Percentiles rank a stretch among this genome's conserved stretches.
These are phyloP conservation scores for Oligophagozyma castellii DNA, from an alignment of 1,139 yeast genomes.

Conservation along the genomic window DNA sequence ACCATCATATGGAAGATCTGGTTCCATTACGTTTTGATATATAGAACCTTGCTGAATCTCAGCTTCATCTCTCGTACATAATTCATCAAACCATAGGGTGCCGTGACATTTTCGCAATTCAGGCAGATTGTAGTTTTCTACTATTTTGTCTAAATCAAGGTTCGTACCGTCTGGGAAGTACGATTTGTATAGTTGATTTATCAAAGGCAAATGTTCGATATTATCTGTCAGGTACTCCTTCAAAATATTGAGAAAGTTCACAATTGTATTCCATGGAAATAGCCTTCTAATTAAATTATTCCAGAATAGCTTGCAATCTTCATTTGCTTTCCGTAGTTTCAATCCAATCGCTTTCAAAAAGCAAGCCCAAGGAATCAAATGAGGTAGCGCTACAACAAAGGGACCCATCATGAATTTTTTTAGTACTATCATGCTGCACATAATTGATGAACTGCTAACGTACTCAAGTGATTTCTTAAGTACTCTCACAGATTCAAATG, in stretches of 20 bases:
- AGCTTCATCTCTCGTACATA: conserved; percentile 31
- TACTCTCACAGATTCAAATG: conserved; percentile 26
- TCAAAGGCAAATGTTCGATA: conserved; percentile 8
- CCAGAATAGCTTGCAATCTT: conserved; percentile 28
- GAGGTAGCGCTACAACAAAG: conserved; percentile 53
- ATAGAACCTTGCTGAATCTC: conserved; percentile 33
- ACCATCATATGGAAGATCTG: conserved; percentile 58
- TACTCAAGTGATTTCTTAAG: conserved; percentile 47
- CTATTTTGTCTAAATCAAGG: conserved; percentile 32
- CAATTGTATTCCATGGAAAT: conserved; percentile 56
- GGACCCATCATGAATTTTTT: conserved; percentile 59
- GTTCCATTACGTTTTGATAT: conserved; percentile 45
- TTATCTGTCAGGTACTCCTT: conserved; percentile 18
- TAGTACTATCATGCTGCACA: conserved; percentile 50
- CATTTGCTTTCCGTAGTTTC: conserved; percentile 29
- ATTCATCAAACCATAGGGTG: conserved; percentile 55
- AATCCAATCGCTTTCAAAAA: conserved; percentile 50
- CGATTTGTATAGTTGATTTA: conserved; percentile 13
- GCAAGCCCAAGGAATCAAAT: conserved; percentile 58
- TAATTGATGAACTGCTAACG: conserved; percentile 51
- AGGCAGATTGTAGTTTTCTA: conserved; percentile 46
- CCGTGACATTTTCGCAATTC: conserved; percentile 86
- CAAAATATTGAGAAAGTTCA: conserved; percentile 44
- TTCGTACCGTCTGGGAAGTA: conserved; percentile 12
- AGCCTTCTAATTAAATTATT: conserved; percentile 36